Evolutionary conservation across 257 asterid genomes (phyloP).

Genomic region (Gentiana straminea): DNA sequence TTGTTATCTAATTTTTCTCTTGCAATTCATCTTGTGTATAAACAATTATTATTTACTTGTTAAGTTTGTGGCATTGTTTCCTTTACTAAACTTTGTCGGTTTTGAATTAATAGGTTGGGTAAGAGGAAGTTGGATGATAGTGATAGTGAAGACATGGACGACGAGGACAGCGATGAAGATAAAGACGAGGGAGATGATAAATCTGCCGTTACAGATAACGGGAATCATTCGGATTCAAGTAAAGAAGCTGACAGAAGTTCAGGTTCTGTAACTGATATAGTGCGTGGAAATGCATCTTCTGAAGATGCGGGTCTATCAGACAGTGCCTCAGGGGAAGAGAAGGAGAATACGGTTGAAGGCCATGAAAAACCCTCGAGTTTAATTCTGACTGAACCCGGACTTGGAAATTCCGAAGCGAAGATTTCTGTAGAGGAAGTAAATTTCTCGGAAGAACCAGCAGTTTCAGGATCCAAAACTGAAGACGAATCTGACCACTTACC

Average conservation of each 20-base stretch:
- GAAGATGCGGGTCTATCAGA: constrained; percentile 28
- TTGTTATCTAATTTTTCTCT: too few relatives aligned
- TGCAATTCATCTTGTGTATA: too few relatives aligned
- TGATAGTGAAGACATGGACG: constrained; percentile 54
- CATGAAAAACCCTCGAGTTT: constrained; percentile 7
- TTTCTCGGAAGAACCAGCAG: constrained; percentile 8
- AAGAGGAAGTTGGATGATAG: constrained; percentile 57
- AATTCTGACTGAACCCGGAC: constrained; percentile 6
- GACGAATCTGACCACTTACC: constrained; percentile 17
- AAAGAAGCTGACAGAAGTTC: constrained; percentile 48
- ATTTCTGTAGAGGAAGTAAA: constrained; percentile 12
- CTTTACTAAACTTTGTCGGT: neutral
- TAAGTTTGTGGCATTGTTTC: too few relatives aligned
- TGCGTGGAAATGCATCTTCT: constrained; percentile 16
- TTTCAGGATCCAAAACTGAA: constrained; percentile 12
- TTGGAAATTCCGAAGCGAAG: constrained; percentile 19
- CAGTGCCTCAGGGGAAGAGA: constrained; percentile 50
- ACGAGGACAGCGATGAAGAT: constrained; percentile 30
- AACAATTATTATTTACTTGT: too few relatives aligned
- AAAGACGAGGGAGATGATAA: constrained; percentile 40
- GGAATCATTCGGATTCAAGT: constrained; percentile 47
- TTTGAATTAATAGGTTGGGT: constrained; percentile 48
- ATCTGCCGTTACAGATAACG: constrained; percentile 47
- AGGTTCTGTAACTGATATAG: constrained; percentile 27
- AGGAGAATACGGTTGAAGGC: constrained; percentile 17